A percentile compares a stretch with the other conserved stretches of the same genome.
phyloP scores from a whole-genome alignment of 345 rosid genomes.

The Syzygium aqueum region DNA sequence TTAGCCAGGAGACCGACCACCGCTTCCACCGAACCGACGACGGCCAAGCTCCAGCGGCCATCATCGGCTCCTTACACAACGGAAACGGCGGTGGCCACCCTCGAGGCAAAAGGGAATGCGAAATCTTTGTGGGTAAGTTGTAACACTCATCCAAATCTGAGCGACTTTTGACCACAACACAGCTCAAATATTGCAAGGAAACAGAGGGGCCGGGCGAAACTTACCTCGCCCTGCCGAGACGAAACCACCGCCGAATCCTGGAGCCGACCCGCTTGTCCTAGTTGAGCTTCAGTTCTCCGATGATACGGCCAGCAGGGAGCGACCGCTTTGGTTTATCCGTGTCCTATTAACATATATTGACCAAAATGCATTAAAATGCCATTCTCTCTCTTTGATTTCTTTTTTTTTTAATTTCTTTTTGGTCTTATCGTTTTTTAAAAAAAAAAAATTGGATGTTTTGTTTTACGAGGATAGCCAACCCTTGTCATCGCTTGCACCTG shows the following conservation, averaged over 20 bases:
- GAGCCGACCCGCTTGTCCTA: background rate
- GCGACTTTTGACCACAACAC: background rate
- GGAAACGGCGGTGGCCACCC: too few relatives aligned
- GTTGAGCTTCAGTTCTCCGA: background rate
- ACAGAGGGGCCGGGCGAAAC: background rate
- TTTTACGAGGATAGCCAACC: too few relatives aligned
- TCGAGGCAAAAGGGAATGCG: background rate
- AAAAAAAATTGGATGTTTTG: too few relatives aligned
- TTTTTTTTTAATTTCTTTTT: too few relatives aligned
- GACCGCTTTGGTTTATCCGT: background rate
- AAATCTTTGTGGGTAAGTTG: background rate
- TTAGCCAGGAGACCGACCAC: background rate
- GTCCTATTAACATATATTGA: background rate
- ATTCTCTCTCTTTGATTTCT: too few relatives aligned
- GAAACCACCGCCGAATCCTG: background rate
- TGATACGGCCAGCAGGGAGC: background rate
- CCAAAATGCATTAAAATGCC: too few relatives aligned
- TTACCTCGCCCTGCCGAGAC: background rate
- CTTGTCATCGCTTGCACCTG: too few relatives aligned
- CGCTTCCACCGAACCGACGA: too few relatives aligned
- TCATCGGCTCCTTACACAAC: background rate
- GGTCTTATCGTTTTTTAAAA: too few relatives aligned
- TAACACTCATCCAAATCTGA: background rate
- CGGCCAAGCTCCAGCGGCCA: fast-evolving
- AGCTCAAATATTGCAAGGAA: background rate